These are phyloP conservation scores for Pseudotulostoma volvatum DNA, from an alignment of 495 filamentous ascomycete species.

Conservation along the genomic window DNA sequence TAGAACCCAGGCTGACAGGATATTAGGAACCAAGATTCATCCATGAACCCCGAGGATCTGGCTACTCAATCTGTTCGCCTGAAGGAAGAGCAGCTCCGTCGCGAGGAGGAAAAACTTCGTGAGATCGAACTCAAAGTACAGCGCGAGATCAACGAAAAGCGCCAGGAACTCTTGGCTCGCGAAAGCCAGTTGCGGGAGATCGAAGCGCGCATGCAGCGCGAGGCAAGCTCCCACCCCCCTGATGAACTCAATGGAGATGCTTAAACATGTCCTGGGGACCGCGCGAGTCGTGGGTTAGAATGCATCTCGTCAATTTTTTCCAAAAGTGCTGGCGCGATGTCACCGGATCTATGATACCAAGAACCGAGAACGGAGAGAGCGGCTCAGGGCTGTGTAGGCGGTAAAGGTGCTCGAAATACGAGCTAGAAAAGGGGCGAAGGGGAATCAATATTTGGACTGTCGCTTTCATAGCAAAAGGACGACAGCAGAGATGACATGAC, in stretches of 20 bases:
- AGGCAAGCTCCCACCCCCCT: conserved; percentile 35
- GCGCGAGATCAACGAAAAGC: conserved; percentile 98
- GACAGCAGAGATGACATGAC: background rate
- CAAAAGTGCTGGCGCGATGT: background rate
- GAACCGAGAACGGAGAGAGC: background rate
- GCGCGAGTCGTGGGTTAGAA: background rate
- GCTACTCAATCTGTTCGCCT: conserved; percentile 92
- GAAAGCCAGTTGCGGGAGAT: conserved; percentile 98
- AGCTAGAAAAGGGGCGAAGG: background rate
- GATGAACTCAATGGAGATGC: conserved; percentile 33
- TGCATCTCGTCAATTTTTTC: background rate
- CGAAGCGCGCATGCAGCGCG: conserved; percentile 61
- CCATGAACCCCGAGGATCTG: conserved; percentile 94
- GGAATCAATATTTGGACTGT: background rate
- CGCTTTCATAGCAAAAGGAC: background rate
- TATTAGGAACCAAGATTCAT: conserved; percentile 44
- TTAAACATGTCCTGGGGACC: conserved; percentile 27
- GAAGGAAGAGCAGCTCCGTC: conserved; percentile 97
- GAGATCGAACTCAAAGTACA: conserved; percentile 99
- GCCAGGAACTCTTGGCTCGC: conserved; percentile 92
- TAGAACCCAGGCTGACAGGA: conserved; percentile 16
- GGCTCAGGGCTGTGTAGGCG: background rate
- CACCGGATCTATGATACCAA: conserved; percentile 1
- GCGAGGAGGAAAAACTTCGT: conserved; percentile 97
- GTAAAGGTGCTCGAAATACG: background rate